Evolutionary conservation across 768 basidiomycete species (phyloP).

Genomic region (Filobasidium wieringae): DNA sequence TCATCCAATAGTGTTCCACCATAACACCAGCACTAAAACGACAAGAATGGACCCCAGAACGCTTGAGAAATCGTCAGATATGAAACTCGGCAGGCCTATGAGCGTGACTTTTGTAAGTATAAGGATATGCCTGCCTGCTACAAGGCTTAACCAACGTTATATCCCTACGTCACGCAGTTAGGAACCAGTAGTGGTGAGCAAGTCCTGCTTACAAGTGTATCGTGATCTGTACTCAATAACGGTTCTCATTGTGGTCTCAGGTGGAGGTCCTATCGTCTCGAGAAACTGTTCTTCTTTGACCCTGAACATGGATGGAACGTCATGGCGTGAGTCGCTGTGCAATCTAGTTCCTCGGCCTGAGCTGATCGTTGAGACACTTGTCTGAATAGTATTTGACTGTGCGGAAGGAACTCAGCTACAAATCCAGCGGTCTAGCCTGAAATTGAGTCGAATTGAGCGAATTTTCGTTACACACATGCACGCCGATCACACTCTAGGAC

Average conservation of each 20-base stretch:
- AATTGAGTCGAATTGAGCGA: slow-evolving; percentile 30
- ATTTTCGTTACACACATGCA: slow-evolving; percentile 38
- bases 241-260: slow-evolving; percentile 8
- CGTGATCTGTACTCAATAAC: background rate
- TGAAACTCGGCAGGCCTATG: slow-evolving; percentile 20
- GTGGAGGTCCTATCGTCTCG: slow-evolving; percentile 33
- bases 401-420: slow-evolving; percentile 33
- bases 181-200: slow-evolving; percentile 31
- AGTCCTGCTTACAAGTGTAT: background rate
- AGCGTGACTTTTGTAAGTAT: slow-evolving; percentile 30
- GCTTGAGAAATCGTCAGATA: too few species aligned
- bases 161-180: slow-evolving; percentile 16
- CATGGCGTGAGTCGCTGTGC: slow-evolving; percentile 27
- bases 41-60: too few species aligned
- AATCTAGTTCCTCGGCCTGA: background rate
- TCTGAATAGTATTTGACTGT: slow-evolving; percentile 30
- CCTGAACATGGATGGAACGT: slow-evolving; percentile 30
- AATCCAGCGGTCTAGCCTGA: slow-evolving; percentile 27
- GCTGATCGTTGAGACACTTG: background rate
- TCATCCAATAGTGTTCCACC: too few species aligned
- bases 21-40: too few species aligned
- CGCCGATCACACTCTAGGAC: slow-evolving; percentile 30
- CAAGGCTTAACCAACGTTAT: background rate
- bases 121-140: background rate
- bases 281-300: slow-evolving; percentile 34